A percentile compares a stretch with the other conserved stretches of the same genome.
These are phyloP conservation scores for Schwanniomyces yamadae DNA, from an alignment of 805 yeast species.

Conservation along the genomic window DNA sequence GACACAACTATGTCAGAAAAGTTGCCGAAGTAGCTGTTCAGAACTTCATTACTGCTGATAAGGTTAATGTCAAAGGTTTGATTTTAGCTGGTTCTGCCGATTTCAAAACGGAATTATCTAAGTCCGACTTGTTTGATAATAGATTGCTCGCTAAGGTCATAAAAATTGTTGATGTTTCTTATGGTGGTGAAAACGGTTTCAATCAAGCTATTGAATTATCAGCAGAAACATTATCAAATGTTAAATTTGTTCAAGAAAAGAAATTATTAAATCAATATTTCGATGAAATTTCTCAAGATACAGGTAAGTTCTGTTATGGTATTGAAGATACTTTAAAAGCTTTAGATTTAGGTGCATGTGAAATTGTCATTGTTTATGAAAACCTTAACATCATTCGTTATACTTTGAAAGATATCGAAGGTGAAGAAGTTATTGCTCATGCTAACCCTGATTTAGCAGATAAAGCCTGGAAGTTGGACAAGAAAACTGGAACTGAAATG, in stretches of 20 bases:
- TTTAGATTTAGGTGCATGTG: constrained; percentile 93
- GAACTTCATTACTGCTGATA: constrained; percentile 91
- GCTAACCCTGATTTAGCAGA: constrained; percentile 72
- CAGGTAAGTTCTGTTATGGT: constrained; percentile 97
- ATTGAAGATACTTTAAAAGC: constrained; percentile 96
- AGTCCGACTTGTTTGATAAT: constrained; percentile 88
- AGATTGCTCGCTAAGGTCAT: constrained; percentile 86
- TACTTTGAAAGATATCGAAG: constrained; percentile 80
- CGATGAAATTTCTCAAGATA: constrained; percentile 96
- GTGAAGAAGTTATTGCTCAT: constrained; percentile 68
- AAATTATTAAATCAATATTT: constrained; percentile 87
- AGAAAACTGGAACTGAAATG: constrained; percentile 86
- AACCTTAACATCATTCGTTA: constrained; percentile 84
- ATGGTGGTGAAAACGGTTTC: constrained; percentile 99
- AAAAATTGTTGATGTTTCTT: constrained; percentile 93
- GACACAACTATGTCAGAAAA: constrained; percentile 97
- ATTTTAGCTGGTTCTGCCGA: constrained; percentile 99
- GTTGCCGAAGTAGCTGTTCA: constrained; percentile 98
- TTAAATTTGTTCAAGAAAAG: constrained; percentile 97
- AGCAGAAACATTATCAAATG: constrained; percentile 95
- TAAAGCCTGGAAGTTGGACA: constrained; percentile 75
- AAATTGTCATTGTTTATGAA: constrained; percentile 88
- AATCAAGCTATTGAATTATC: constrained; percentile 98
- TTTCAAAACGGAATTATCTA: constrained; percentile 91
- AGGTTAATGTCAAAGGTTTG: constrained; percentile 90